These are phyloP conservation scores for Podosphaera leucotricha DNA, from an alignment of 2,329 filamentous ascomycete species.

Conservation along the genomic window DNA sequence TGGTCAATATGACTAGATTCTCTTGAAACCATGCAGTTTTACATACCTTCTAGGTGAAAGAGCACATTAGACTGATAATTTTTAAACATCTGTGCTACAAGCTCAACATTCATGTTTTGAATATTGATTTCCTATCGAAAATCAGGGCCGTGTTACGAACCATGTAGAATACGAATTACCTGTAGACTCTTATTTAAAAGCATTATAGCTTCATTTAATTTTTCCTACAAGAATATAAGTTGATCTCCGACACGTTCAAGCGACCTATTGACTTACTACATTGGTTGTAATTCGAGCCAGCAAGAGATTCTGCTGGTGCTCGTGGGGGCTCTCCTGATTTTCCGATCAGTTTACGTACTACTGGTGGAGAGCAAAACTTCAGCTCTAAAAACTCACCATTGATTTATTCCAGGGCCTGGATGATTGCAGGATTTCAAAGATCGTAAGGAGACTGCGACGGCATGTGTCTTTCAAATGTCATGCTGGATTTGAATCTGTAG, in stretches of 20 bases:
- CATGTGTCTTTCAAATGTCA: too few species aligned
- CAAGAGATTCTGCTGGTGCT: slow-evolving; percentile 86
- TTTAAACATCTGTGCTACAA: slow-evolving; percentile 98
- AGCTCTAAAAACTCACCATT: too few species aligned
- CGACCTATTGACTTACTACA: slow-evolving; percentile 39
- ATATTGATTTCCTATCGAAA: slow-evolving; percentile 61
- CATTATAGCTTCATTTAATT: slow-evolving; percentile 83
- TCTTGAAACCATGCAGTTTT: neutral
- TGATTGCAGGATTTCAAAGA: too few species aligned
- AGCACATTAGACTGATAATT: slow-evolving; percentile 97
- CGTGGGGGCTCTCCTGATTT: slow-evolving; percentile 90
- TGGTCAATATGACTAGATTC: neutral
- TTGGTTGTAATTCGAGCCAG: slow-evolving; percentile 93
- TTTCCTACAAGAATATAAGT: slow-evolving; percentile 61
- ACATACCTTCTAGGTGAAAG: slow-evolving; percentile 79
- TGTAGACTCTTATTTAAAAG: slow-evolving; percentile 83
- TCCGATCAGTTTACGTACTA: too few species aligned
- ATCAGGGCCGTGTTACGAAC: neutral
- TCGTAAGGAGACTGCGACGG: too few species aligned
- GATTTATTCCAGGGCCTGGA: too few species aligned
- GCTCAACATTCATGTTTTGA: slow-evolving; percentile 95
- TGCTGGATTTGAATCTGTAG: too few species aligned
- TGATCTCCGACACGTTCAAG: slow-evolving; percentile 61
- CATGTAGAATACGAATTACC: slow-evolving; percentile 21
- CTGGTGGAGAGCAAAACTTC: too few species aligned